Base-by-base conservation (phyloP, 768 basidiomycete species). In the Phylloporus arenicola region DNA sequence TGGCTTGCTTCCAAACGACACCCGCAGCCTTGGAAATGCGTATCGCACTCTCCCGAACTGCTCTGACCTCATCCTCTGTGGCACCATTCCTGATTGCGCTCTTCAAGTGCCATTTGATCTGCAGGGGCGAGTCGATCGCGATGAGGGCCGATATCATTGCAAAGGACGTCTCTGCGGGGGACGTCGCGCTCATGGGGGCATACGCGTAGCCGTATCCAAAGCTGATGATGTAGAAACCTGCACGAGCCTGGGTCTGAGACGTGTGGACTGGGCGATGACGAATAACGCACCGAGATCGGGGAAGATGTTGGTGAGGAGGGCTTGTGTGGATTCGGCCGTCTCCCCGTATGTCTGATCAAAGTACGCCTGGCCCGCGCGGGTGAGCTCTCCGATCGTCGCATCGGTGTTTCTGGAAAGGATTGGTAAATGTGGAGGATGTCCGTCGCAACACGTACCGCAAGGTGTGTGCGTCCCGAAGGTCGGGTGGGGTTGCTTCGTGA, bases 31-130 rank as follows among this genome's bases (percentile, higher is more conserved):
- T 61, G 4, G 77, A 76, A 9, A 80, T 73, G 39, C 74, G 71
- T 33, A 86, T 77, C 14, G 80, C 70, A 39, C 84, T 80, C 37
- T 70, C 58, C 19, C 84, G 70, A 8, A 82, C 78, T 3, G 81
- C 82, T 35, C 65, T 66, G 6, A 75, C 73, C 56, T 85, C 75
- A 14, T 77, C 78, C 16, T 69, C 50, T 2, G 72, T 76, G 11
- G 82, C 83, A 3, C 82, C 82, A 39, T 72, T 70, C 46, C 80
- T 69, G 37, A 72, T 68, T 3, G 83, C 82, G 14, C 79, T 79
- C 12, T 71, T 68, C 20, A 86, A 68, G 58, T 86, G 84, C 84
- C 84, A 86, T n/a, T 54, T 67, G 27, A 82, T 78, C 58, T 86
- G 84, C 34, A 71, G 76, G 0, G 83, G 81, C 30, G 81, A 76